Evolutionary conservation across 78 protist species (phyloP), one percentile per base, ranked within the genome.

Genomic region (Cavenderia fasciculata): DNA sequence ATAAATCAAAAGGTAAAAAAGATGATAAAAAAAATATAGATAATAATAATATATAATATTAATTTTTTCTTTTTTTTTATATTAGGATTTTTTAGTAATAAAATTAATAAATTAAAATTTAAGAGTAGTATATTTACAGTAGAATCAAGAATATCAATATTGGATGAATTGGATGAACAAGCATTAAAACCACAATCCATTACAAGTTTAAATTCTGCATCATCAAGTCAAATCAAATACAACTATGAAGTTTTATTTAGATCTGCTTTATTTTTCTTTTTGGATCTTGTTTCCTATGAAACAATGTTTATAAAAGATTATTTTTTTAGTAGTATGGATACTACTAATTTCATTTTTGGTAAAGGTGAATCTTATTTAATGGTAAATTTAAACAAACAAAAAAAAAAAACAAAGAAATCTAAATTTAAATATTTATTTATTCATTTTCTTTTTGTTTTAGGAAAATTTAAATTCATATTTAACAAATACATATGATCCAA

Each of bases 21-120:
- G n/a, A n/a, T n/a, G n/a, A n/a, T n/a, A n/a, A n/a, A n/a, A n/a
- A n/a, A 18, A 3, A 11, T 61, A 18, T 5, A 61, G 3, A 5
- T 7, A 14, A 12, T 31, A 12, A 34, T 18, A 61, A 11, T 34
- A 61, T 61, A 18, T 34, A 12, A 5, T 29, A 29, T 34, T 36
- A 7, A 18, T 34, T 61, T 7, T 29, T 34, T 7, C 19, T 29
- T 18, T 61, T 10, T 52, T 52, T 52, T 4, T n/a, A n/a, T n/a
- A n/a, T n/a, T 38, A 63, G 72, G 72, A 36, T 79, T 79, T 31
- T 79, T 79, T 43, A 63, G 66, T 16, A 79, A 68, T 52, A 79
- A 66, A 54, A 79, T 57, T 12, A 79, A 66, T 27, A 79, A 79
- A 52, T 18, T 79, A 46, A 65, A 66, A 1, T 38, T 68, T 41